These are phyloP conservation scores for Trebouxia sp. DNA, from an alignment of 139 green algal genomes.

Conservation along the genomic window DNA sequence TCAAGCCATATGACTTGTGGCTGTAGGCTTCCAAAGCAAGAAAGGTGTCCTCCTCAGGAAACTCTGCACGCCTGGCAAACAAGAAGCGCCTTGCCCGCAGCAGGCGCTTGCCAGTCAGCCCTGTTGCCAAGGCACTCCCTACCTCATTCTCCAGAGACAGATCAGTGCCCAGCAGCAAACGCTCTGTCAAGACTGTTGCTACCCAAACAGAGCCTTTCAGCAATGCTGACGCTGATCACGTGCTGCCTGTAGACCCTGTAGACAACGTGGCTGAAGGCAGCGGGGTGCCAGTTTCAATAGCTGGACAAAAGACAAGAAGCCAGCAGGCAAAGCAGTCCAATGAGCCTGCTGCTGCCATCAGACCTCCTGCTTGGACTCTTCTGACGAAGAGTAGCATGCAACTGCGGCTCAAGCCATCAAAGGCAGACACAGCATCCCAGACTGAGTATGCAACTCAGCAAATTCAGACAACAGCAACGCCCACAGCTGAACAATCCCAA, in stretches of 20 bases:
- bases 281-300: background rate
- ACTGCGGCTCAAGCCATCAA: background rate
- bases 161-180: background rate
- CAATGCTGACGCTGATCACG: background rate
- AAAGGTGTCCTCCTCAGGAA: background rate
- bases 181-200: background rate
- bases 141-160: background rate
- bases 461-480: background rate
- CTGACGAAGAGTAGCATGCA: background rate
- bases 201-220: conserved; percentile 10
- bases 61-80: background rate
- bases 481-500: background rate
- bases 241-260: background rate
- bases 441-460: background rate
- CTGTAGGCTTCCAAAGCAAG: background rate
- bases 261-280: background rate
- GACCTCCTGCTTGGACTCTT: background rate
- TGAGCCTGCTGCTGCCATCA: background rate
- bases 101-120: background rate
- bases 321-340: background rate
- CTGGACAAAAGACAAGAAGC: background rate
- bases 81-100: too few species aligned
- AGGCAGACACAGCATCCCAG: background rate
- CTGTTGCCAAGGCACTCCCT: background rate
- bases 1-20: background rate